phyloP scores from a whole-genome alignment of 345 rosid species.

The Capsella bursapastoris region DNA sequence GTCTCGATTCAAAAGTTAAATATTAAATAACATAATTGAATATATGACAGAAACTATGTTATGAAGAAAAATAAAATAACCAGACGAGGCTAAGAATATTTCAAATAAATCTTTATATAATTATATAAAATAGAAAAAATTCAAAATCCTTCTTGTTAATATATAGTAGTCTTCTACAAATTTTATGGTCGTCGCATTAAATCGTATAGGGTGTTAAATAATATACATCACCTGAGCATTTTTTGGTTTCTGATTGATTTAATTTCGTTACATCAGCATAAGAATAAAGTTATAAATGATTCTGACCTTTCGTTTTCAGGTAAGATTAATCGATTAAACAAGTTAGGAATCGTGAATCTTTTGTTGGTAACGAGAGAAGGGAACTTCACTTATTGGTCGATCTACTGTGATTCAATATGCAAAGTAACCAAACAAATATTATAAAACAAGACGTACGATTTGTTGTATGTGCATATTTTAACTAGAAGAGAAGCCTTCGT shows the following conservation, averaged over 20 bases:
- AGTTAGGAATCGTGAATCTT: neutral
- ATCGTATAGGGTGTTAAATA: neutral
- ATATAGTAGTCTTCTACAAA: neutral
- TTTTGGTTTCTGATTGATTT: neutral
- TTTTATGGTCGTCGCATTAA: conserved; percentile 13
- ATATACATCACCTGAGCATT: neutral
- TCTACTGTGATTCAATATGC: conserved; percentile 24
- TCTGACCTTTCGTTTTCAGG: neutral
- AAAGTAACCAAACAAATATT: conserved; percentile 10
- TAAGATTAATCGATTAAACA: neutral
- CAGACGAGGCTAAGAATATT: too few species aligned
- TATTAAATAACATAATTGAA: too few species aligned
- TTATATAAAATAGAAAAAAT: too few species aligned
- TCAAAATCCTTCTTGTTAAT: too few species aligned
- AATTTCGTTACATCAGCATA: neutral
- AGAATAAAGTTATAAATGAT: conserved; percentile 17
- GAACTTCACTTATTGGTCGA: conserved; percentile 31
- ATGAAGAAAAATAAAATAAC: too few species aligned
- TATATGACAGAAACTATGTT: too few species aligned
- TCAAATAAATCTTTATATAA: too few species aligned
- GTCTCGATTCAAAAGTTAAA: too few species aligned
- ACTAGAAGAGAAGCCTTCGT: conserved; percentile 1
- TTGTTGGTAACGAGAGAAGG: conserved; percentile 4
- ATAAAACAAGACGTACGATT: neutral
- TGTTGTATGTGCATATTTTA: conserved; percentile 9